Base-by-base conservation (phyloP, 2,329 filamentous ascomycete species). In the Calonectria pseudoreteaudii region DNA sequence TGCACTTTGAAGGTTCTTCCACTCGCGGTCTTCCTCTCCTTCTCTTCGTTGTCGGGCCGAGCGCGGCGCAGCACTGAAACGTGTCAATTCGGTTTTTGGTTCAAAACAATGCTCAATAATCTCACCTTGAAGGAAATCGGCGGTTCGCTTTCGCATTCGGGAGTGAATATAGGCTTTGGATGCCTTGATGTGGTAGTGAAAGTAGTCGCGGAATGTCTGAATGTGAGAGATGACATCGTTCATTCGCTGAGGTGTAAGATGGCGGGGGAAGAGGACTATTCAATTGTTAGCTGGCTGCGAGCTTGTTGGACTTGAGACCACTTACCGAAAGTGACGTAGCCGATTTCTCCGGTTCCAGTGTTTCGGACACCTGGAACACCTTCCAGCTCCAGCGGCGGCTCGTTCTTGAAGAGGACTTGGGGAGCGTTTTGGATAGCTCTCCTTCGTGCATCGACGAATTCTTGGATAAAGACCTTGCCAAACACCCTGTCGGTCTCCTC, bases 151-250 rank as follows among this genome's bases (percentile, higher is more conserved):
- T 84, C 97, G 93, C 97, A 99, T 99, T 82, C 97, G 92, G 41
- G 96, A 97, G 90, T 99, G 97, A 78, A 99, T 99, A 83, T 98
- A 99, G 68, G 97, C 97, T 90, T 99, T 99, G 76, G 96, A 98
- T 36, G 97, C 97, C 88, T 99, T 99, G 87, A 99, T 99, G 86
- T 99, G 97, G 86, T 99, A 99, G 86, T 99, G 97, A 90, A 99
- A 99, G 86, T 99, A 99, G 84, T 99, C 97, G 79, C 97, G 94
- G 94, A 99, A 99, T 18, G 97, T 99, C 87, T 99, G 97, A 81
- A 99, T 98, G 85, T 99, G 97, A 66, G 96, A 98, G 80, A 99
- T 99, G 84, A 97, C 96, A 78, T 98, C 96, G 74, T 94, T 93
- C 87, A 97, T 95, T 83, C 95, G 92, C 85, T 98, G 95, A 18